Evolutionary conservation across 345 rosid genomes (phyloP).

Genomic region (Sisymbrium altissimum): DNA sequence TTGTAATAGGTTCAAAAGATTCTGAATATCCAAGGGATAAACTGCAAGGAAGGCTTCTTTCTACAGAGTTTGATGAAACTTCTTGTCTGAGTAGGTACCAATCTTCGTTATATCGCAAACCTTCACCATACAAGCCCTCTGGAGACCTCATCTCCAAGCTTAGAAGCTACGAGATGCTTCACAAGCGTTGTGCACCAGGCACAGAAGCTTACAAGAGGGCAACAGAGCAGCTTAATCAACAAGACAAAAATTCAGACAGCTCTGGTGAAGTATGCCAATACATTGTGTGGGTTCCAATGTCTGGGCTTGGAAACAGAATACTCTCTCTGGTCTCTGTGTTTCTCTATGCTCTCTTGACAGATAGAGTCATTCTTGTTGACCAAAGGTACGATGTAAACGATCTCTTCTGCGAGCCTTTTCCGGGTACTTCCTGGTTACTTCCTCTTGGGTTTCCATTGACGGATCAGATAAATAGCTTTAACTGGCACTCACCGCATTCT

Average conservation of each 20-base stretch:
- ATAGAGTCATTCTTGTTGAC: slow-evolving; percentile 53
- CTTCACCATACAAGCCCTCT: slow-evolving; percentile 41
- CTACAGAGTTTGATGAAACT: slow-evolving; percentile 39
- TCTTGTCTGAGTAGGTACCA: slow-evolving; percentile 47
- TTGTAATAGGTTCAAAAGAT: slow-evolving; percentile 27
- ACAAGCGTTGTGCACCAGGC: slow-evolving; percentile 52
- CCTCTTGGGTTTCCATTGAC: slow-evolving; percentile 49
- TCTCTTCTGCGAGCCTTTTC: slow-evolving; percentile 62
- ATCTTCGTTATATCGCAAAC: slow-evolving; percentile 29
- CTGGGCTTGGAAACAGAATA: slow-evolving; percentile 61
- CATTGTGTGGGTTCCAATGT: slow-evolving; percentile 43
- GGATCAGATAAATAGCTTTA: slow-evolving; percentile 21
- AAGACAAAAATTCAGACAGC: background rate
- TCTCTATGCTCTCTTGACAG: slow-evolving; percentile 58
- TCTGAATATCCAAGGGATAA: slow-evolving; percentile 28
- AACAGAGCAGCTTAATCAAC: slow-evolving; percentile 25
- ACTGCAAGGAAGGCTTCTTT: slow-evolving; percentile 48
- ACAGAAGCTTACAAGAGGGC: slow-evolving; percentile 44
- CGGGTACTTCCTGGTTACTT: slow-evolving; percentile 50
- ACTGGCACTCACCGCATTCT: background rate
- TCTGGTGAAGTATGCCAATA: slow-evolving; percentile 38
- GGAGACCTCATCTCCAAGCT: slow-evolving; percentile 45
- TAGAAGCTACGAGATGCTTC: slow-evolving; percentile 50
- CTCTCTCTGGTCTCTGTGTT: slow-evolving; percentile 50
- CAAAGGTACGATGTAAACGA: slow-evolving; percentile 45